Evolutionary conservation across 2,329 filamentous ascomycete genomes (phyloP).

Genomic region (Torrubiellomyces zombiae): DNA sequence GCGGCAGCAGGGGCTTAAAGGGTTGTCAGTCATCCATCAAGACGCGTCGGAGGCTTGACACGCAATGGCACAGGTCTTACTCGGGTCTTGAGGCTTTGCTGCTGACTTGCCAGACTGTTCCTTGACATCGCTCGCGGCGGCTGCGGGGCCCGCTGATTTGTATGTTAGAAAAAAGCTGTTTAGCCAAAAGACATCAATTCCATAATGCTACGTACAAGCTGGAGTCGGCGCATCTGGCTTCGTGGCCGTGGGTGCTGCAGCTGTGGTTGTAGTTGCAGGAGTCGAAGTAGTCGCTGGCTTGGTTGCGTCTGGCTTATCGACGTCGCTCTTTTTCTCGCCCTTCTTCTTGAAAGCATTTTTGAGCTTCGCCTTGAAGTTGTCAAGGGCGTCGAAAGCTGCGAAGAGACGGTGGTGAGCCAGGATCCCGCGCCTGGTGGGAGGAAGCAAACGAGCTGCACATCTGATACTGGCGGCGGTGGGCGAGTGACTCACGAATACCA

Average conservation of each 20-base stretch:
- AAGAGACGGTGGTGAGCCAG: constrained; percentile 2
- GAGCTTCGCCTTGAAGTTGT: constrained; percentile 39
- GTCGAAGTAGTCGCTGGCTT: constrained; percentile 10
- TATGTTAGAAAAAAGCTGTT: no score
- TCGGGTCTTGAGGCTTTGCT: no score
- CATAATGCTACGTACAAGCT: constrained; percentile 15
- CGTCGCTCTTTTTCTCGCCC: constrained; percentile 10
- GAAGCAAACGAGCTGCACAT: no score
- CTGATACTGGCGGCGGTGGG: constrained; percentile 1
- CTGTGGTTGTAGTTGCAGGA: constrained; percentile 11
- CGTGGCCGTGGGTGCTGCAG: constrained; percentile 18
- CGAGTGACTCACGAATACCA: constrained; percentile 30
- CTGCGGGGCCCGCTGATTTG: constrained; percentile 9
- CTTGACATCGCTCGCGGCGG: no score
- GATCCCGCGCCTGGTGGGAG: not conserved
- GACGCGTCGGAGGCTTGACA: no score
- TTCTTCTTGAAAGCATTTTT: constrained; percentile 36
- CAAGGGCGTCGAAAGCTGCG: constrained; percentile 31
- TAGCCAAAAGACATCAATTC: no score
- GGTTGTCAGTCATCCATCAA: no score
- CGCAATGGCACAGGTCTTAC: no score
- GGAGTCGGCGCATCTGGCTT: constrained; percentile 16
- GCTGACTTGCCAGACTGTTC: no score
- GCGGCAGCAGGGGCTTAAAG: constrained; percentile 3
- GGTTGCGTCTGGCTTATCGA: constrained; percentile 10